Conservation (phyloP, 192 early-diverging fungal species). For the Podila epicladia region DNA sequence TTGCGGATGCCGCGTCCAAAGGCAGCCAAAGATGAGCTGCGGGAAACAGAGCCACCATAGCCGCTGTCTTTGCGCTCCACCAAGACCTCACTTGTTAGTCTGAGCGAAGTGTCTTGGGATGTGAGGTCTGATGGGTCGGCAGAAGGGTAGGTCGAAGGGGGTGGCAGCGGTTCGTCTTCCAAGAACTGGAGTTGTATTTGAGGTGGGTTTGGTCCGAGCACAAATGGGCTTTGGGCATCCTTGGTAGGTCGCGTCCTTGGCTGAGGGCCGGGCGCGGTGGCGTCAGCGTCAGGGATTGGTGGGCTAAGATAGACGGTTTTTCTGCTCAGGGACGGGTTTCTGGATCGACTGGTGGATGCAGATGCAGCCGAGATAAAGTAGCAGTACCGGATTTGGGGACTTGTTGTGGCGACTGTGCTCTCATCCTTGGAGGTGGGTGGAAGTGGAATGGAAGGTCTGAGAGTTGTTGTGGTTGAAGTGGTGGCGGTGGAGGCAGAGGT, state of each 20-base stretch:
- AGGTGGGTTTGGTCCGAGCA: constrained; percentile 36
- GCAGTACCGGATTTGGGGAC: constrained; percentile 49
- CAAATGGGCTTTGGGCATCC: constrained; percentile 1
- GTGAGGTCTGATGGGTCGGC: not conserved
- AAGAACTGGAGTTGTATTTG: constrained; percentile 47
- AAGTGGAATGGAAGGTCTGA: not conserved
- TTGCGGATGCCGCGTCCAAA: constrained; percentile 46
- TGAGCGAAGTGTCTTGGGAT: not conserved
- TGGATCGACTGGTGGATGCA: constrained; percentile 1
- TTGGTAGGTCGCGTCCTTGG: constrained; percentile 12
- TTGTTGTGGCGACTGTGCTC: not conserved
- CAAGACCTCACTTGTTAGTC: constrained; percentile 9
- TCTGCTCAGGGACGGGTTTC: constrained; percentile 12
- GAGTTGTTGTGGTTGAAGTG: not conserved
- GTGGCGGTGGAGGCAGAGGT: constrained; percentile 20
- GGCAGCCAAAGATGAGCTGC: constrained; percentile 38
- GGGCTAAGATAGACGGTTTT: constrained; percentile 32
- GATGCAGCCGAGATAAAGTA: constrained; percentile 42
- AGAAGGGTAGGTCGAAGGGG: constrained; percentile 2
- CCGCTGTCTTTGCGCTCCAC: constrained; percentile 50
- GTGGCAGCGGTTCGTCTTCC: constrained; percentile 32
- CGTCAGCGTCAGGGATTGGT: constrained; percentile 15
- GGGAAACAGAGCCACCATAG: constrained; percentile 39
- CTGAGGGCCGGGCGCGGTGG: constrained; percentile 26
- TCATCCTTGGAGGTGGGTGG: not conserved